Evolutionary conservation across 352 stramenopile species (phyloP).

Genomic region (Peronospora destructor): DNA sequence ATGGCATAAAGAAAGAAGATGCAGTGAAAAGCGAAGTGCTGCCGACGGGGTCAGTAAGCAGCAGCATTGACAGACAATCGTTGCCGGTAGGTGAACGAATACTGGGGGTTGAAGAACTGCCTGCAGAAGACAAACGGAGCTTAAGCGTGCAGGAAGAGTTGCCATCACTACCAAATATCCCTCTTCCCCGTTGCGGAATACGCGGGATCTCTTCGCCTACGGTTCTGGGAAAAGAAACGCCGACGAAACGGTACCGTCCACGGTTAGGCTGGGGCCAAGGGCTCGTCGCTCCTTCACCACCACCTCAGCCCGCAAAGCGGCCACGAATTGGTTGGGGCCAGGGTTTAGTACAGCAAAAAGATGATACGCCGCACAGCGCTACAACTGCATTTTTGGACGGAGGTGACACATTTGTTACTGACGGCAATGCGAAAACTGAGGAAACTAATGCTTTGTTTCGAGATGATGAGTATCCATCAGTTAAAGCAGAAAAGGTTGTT

Average conservation of each 20-base stretch:
- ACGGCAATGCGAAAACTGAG: slow-evolving; percentile 6
- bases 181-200: slow-evolving; percentile 27
- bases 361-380: slow-evolving; percentile 4
- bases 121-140: neutral
- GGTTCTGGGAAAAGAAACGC: slow-evolving; percentile 21
- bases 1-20: slow-evolving; percentile 23
- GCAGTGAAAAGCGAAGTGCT: slow-evolving; percentile 20
- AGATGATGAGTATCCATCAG: neutral
- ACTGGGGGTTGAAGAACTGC: slow-evolving; percentile 16
- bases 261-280: slow-evolving; percentile 80
- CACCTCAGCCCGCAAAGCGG: slow-evolving; percentile 56
- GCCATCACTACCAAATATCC: slow-evolving; percentile 60
- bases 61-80: slow-evolving; percentile 14
- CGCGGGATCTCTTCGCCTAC: slow-evolving; percentile 12
- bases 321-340: slow-evolving; percentile 79
- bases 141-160: slow-evolving; percentile 38
- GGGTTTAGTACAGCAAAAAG: slow-evolving; percentile 50
- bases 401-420: slow-evolving; percentile 1
- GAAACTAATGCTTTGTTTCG: slow-evolving; percentile 5
- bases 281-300: slow-evolving; percentile 59
- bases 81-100: slow-evolving; percentile 9
- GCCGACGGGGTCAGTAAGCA: slow-evolving; percentile 23
- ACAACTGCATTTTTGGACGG: slow-evolving; percentile 3
- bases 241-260: slow-evolving; percentile 56
- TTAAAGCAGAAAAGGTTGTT: slow-evolving; percentile 1